Evolutionary conservation across 116 monocot genomes (phyloP).

Genomic region (Cymodocea nodosa): DNA sequence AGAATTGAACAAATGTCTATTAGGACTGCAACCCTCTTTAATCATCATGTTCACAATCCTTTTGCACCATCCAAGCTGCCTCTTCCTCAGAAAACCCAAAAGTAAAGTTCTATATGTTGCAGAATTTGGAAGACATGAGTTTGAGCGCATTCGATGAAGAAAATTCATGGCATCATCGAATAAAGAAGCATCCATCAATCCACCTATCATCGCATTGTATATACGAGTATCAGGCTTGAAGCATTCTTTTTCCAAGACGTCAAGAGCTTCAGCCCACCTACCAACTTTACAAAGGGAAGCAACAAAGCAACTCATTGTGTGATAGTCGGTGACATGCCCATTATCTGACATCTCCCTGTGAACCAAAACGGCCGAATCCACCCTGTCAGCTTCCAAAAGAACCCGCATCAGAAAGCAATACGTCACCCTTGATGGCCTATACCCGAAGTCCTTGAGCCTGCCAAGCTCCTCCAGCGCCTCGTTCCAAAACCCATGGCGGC

Average conservation of each 20-base stretch:
- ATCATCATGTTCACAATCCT: slow-evolving; percentile 82
- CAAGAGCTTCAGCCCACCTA: slow-evolving; percentile 76
- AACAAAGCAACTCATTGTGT: slow-evolving; percentile 60
- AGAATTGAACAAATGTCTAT: slow-evolving; percentile 56
- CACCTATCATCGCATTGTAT: slow-evolving; percentile 82
- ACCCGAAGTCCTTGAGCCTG: slow-evolving; percentile 79
- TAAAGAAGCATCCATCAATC: slow-evolving; percentile 80
- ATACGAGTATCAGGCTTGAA: slow-evolving; percentile 65
- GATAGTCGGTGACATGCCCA: slow-evolving; percentile 47
- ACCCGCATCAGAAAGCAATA: slow-evolving; percentile 73
- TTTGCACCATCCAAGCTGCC: slow-evolving; percentile 96
- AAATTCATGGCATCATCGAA: slow-evolving; percentile 89
- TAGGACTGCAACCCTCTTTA: slow-evolving; percentile 75
- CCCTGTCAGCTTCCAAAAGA: slow-evolving; percentile 38
- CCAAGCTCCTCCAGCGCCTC: slow-evolving; percentile 76
- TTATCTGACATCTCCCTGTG: slow-evolving; percentile 69
- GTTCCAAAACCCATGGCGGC: slow-evolving; percentile 56
- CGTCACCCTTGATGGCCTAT: slow-evolving; percentile 44
- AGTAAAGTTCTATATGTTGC: slow-evolving; percentile 80
- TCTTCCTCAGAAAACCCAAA: slow-evolving; percentile 68
- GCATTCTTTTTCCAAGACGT: slow-evolving; percentile 64
- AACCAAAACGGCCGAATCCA: slow-evolving; percentile 77
- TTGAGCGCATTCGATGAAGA: slow-evolving; percentile 69
- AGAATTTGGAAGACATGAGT: slow-evolving; percentile 62
- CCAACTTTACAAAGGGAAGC: slow-evolving; percentile 64